phyloP scores from a whole-genome alignment of 1,284 basidiomycete species.

The Neonothopanus nambi region DNA sequence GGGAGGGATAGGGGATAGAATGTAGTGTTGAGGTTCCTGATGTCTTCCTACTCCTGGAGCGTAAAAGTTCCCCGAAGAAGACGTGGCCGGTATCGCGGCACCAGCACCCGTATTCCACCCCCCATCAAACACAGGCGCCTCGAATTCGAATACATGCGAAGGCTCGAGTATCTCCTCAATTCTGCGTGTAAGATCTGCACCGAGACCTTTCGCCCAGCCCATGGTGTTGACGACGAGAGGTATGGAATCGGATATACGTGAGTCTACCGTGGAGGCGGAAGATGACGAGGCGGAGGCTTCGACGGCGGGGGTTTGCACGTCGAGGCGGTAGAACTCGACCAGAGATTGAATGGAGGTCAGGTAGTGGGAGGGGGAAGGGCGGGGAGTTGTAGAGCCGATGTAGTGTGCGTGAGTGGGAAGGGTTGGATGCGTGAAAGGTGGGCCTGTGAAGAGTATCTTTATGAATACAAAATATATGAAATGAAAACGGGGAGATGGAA shows the following conservation, averaged over 20 bases:
- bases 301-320: conserved; percentile 54
- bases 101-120: conserved; percentile 21
- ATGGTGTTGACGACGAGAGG: conserved; percentile 95
- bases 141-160: conserved; percentile 64
- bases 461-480: no score
- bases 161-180: conserved; percentile 73
- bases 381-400: conserved; percentile 79
- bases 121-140: conserved; percentile 24
- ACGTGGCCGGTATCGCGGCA: neutral
- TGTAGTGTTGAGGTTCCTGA: conserved; percentile 23
- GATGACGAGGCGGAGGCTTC: conserved; percentile 13
- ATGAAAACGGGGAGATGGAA: conserved; percentile 1
- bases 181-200: conserved; percentile 74
- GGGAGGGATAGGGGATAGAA: conserved; percentile 37
- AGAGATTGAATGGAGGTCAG: conserved; percentile 69
- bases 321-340: conserved; percentile 69
- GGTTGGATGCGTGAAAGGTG: conserved; percentile 81
- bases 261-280: conserved; percentile 26
- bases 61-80: no score
- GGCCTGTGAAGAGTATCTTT: conserved; percentile 49
- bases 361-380: conserved; percentile 80
- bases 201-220: conserved; percentile 96
- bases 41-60: conserved; percentile 7
- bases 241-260: conserved; percentile 53
- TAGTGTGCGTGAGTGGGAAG: conserved; percentile 80